Evolutionary conservation across 169 alveolate species (phyloP).

Genomic region (Eimeria acervulina): DNA sequence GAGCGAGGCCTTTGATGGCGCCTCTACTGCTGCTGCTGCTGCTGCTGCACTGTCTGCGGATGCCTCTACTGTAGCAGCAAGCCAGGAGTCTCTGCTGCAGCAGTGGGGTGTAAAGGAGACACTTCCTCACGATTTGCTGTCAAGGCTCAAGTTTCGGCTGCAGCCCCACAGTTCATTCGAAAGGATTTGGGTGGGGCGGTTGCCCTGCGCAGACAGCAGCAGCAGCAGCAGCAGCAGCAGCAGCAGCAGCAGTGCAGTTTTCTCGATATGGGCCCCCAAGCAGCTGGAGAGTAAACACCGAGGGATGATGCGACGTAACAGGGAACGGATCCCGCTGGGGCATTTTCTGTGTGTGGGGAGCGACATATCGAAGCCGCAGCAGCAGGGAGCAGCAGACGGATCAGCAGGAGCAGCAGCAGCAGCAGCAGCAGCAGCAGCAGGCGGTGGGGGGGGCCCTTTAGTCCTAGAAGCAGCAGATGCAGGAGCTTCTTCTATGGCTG

Average conservation of each 20-base stretch:
- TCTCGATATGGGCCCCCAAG: constrained; percentile 76
- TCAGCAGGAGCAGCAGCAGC: constrained; percentile 6
- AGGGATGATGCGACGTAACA: constrained; percentile 70
- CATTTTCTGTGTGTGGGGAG: neutral
- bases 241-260: constrained; percentile 37
- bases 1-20: constrained; percentile 3
- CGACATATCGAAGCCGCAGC: constrained; percentile 56
- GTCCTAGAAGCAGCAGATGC: constrained; percentile 64
- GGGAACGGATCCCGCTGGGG: constrained; percentile 68
- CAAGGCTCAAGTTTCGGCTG: constrained; percentile 45
- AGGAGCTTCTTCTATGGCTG: constrained; percentile 18
- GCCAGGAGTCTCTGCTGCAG: constrained; percentile 48
- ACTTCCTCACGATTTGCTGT: neutral
- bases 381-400: neutral
- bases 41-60: constrained; percentile 48
- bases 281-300: constrained; percentile 62
- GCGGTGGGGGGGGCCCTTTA: neutral
- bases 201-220: too few species aligned
- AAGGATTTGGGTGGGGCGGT: constrained; percentile 63
- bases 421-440: constrained; percentile 43
- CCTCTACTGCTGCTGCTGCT: neutral
- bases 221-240: constrained; percentile 18
- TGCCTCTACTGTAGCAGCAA: constrained; percentile 25
- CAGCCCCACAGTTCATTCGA: constrained; percentile 78
- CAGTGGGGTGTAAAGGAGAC: constrained; percentile 54